Base-by-base conservation (phyloP, 192 early-diverging fungal species). In the Irineochytrium annulatum region DNA sequence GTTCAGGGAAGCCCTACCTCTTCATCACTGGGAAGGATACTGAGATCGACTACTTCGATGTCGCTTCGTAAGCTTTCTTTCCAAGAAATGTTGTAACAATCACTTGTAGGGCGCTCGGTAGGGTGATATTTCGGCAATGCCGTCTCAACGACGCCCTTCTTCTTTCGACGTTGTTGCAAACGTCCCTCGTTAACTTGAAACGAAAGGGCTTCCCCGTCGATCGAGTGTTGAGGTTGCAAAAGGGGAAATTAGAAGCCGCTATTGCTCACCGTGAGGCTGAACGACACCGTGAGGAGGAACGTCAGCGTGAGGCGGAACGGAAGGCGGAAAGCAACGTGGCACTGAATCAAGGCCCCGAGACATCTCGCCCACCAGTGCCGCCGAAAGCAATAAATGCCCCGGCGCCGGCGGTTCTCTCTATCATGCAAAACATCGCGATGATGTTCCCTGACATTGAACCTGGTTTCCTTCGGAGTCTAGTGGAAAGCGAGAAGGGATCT, bases 31-130 rank as follows among this genome's bases (percentile, higher is more conserved):
- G 6, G 24, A 14, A 49, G 24, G 65, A 67, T 24, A 16, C 29
- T 11, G 83, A 90, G 16, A 79, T 82, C 33, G 89, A 93, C 53
- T 86, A 75, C 45, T 93, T 91, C 72, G 91, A 93, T 77, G 81
- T 93, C 41, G 85, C 89, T 1, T 76, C 68, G 70, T 74, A 43
- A 52, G 67, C 53, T 14, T 33, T 17, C n/a, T 67, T 43, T 24
- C 51, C 16, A 13, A n/a, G 8, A 37, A 26, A 22, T 56, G 17
- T 2, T 22, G 44, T 71, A 2, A 41, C 37, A 14, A 26, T 24
- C n/a, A 51, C 20, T 64, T 26, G 43, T 17, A 74, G 80, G 29
- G 80, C 80, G 0, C 64, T 93, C 22, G 87, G 86, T 2, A 75
- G 77, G 46, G 46, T 93, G 13, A 58, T 93, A 0, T 82, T 92